Percentiles rank a stretch among this genome's conserved stretches.
Conservation (phyloP, 331 rosid genomes). For the Quercus phellos region DNA sequence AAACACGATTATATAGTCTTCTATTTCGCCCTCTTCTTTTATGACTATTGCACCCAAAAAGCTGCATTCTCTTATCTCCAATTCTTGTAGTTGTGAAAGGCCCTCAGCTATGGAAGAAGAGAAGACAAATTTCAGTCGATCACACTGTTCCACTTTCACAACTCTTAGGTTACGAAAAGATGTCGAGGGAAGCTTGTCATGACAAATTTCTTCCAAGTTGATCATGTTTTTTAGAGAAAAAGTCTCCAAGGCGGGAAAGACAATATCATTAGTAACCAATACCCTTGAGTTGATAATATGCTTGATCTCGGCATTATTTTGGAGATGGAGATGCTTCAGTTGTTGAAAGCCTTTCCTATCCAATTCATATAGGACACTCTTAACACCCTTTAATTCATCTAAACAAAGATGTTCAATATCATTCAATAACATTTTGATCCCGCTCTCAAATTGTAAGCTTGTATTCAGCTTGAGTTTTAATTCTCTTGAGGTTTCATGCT, state of each 20-base stretch:
- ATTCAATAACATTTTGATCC: background rate
- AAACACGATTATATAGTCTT: too few relatives aligned
- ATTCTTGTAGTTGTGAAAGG: too few relatives aligned
- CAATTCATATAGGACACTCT: background rate
- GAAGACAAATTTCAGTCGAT: background rate
- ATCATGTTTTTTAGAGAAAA: accelerated
- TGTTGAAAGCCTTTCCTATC: background rate
- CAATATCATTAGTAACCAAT: accelerated
- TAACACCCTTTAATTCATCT: background rate
- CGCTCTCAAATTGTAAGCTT: background rate
- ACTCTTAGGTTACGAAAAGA: background rate
- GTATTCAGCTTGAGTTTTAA: background rate
- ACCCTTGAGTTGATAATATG: background rate
- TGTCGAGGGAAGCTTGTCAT: accelerated
- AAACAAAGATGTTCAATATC: background rate
- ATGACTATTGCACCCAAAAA: too few relatives aligned
- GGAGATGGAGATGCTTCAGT: background rate
- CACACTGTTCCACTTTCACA: background rate
- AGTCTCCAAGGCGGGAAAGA: background rate
- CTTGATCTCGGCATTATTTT: background rate
- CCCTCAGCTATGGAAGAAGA: too few relatives aligned
- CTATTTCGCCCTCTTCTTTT: too few relatives aligned
- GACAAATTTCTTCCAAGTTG: background rate
- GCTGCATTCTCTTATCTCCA: too few relatives aligned
- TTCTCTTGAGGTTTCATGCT: background rate